Evolutionary conservation across 306 rosid species (phyloP), one percentile per base, ranked within the genome.

Genomic region (Fagus crenata): DNA sequence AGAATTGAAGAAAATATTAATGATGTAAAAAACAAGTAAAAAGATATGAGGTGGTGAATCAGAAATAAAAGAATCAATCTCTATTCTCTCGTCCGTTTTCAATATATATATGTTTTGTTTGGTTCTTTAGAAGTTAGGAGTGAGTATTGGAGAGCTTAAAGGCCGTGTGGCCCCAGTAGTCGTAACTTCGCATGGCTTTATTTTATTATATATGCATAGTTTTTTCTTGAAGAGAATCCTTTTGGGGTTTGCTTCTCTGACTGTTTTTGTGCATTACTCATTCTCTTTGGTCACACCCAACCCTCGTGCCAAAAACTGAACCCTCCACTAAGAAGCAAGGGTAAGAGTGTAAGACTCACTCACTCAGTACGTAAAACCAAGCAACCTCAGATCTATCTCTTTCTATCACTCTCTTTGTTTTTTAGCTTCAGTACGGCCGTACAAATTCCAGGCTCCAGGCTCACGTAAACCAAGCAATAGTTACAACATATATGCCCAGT

Each of bases 331-430:
- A 63, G 83, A 80, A 72, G 83, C 37, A 80, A 86, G 46, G 28
- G 28, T 22, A 22, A 22, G 28, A 22, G 28, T 22, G 28, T 22
- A 22, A 22, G 28, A 22, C 28, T 22, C 28, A 73, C 77, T 80
- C 55, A 36, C 49, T 67, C 77, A 51, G 75, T 73, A 81, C 89
- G 89, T 73, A 31, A 59, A 59, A 59, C 49, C 64, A 85, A 79
- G 84, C 74, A 78, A 77, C 54, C 64, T 59, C 12, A 22, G 28
- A 22, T 22, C 68, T 17, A 1, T 54, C 43, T 8, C 4, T 9
- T 4, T 17, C 17, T 15, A 12, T 14, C 53, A 5, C 39, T 59
- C 67, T 60, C 73, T 78, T 0, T 53, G 4, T 72, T 33, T 37
- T 4, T 46, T 46, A 46, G 51, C 51, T 46, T n/a, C 18, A 12